phyloP scores from a whole-genome alignment of 208 protist genomes.

The Trypanosoma theileri region DNA sequence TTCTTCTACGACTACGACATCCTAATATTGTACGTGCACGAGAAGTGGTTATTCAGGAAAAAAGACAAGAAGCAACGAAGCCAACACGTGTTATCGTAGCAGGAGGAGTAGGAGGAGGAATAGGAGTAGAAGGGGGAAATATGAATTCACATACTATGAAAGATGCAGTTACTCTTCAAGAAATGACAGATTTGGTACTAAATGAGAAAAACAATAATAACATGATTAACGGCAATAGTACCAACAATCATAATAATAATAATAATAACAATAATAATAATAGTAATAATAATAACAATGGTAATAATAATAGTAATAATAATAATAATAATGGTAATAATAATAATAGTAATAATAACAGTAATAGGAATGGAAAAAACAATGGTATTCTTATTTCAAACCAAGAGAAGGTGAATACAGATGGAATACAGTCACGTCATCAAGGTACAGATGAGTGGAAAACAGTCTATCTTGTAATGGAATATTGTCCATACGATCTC shows the following conservation, averaged over 20 bases:
- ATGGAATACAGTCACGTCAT: neutral
- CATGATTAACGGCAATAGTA: too few species aligned
- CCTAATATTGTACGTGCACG: conserved; percentile 70
- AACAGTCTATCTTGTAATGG: conserved; percentile 86
- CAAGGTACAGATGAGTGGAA: conserved; percentile 32
- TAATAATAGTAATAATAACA: neutral
- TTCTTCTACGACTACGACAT: conserved; percentile 71
- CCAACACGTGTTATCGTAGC: neutral
- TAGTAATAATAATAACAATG: too few species aligned
- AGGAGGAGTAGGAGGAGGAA: neutral
- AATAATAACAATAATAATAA: too few species aligned
- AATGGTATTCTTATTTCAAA: conserved; percentile 4
- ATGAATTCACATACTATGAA: too few species aligned
- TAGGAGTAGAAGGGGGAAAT: neutral
- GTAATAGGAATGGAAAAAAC: neutral
- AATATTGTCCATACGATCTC: conserved; percentile 78
- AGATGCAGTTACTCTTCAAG: neutral
- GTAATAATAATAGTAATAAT: too few species aligned
- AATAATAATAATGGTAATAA: too few species aligned
- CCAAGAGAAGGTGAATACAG: conserved; percentile 9
- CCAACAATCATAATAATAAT: too few species aligned
- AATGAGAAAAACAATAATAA: too few species aligned
- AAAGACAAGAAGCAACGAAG: conserved; percentile 13
- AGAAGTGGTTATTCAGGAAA: conserved; percentile 54
- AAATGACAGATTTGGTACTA: neutral